Evolutionary conservation across 495 filamentous ascomycete genomes (phyloP), one percentile per base, ranked within the genome.

Genomic region (Xylaria bambusicola): DNA sequence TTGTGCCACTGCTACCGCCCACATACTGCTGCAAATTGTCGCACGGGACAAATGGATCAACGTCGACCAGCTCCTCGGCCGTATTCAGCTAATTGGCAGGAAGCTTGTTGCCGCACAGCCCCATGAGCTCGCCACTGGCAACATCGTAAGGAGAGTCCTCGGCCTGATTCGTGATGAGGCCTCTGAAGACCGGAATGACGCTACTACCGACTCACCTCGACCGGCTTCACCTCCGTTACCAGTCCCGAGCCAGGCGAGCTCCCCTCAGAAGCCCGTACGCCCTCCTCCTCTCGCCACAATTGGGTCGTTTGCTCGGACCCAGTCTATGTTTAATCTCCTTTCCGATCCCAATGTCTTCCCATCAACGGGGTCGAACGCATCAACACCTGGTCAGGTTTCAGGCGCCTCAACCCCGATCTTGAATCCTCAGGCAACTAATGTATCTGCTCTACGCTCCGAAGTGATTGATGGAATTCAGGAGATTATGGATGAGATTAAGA

Each of bases 131-230:
- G 91, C 89, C 3, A 92, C 97, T 23, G 93, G 93, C 46, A 98
- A 98, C 64, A 89, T 98, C 65, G 90, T 96, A 29, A 82, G 93
- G 53, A 87, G 94, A 56, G 88, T 97, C 17, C 76, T 98, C 20
- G 92, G 91, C 36, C 80, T 98, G 49, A 92, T 98, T 62, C 85
- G 94, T 23, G 93, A 97, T 67, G 93, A 97, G 66, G 87, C 88
- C 33, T 85, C 90, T 50, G 92, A 93, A 65, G 88, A 92, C 52
- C 77, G 88, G 44, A 90, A 88, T 46, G 87, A 79, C 38, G 89
- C 89, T 56, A 75, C 76, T 9, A 76, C 76, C 58, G 80, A 81
- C 24, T 73, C 72, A 53, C 73, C 75, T 36, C 58, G 74, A 0
- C 66, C 64, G 6, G 51, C 54, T 46, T 69, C 62, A 13, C 58